phyloP scores from a whole-genome alignment of 441 rosid species.

The Iberis amara region DNA sequence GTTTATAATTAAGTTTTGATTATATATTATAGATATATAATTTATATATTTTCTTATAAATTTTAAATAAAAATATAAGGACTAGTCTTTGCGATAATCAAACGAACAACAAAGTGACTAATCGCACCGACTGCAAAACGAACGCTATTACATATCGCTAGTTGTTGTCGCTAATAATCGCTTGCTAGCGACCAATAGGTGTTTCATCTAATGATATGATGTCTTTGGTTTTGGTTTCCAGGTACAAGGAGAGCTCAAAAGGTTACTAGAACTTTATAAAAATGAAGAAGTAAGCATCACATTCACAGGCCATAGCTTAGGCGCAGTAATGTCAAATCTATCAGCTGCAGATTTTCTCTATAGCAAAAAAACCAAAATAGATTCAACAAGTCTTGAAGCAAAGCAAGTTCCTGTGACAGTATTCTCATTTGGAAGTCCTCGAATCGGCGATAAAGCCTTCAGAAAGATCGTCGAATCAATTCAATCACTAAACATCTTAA shows the following conservation, averaged over 20 bases:
- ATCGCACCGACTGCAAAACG: too few species aligned
- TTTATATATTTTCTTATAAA: too few species aligned
- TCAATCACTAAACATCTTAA: constrained; percentile 33
- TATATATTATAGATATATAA: too few species aligned
- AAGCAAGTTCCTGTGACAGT: constrained; percentile 34
- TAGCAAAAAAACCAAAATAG: constrained; percentile 19
- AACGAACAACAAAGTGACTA: too few species aligned
- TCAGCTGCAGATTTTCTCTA: constrained; percentile 35
- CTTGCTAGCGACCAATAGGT: too few species aligned
- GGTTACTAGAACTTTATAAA: constrained; percentile 36
- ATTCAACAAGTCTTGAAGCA: constrained; percentile 5
- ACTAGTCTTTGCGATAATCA: too few species aligned
- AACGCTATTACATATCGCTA: neutral
- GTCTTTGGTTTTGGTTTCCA: constrained; percentile 19
- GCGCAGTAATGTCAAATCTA: constrained; percentile 36
- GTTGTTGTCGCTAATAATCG: neutral
- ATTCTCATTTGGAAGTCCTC: constrained; percentile 43
- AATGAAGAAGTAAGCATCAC: constrained; percentile 44
- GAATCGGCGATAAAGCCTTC: constrained; percentile 36
- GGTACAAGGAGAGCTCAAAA: constrained; percentile 37
- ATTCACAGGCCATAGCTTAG: constrained; percentile 43
- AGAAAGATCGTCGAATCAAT: constrained; percentile 20
- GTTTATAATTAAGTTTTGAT: too few species aligned
- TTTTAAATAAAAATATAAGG: too few species aligned
- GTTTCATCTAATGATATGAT: neutral